Evolutionary conservation across 441 rosid genomes (phyloP).

Genomic region (Omphalea diandra): DNA sequence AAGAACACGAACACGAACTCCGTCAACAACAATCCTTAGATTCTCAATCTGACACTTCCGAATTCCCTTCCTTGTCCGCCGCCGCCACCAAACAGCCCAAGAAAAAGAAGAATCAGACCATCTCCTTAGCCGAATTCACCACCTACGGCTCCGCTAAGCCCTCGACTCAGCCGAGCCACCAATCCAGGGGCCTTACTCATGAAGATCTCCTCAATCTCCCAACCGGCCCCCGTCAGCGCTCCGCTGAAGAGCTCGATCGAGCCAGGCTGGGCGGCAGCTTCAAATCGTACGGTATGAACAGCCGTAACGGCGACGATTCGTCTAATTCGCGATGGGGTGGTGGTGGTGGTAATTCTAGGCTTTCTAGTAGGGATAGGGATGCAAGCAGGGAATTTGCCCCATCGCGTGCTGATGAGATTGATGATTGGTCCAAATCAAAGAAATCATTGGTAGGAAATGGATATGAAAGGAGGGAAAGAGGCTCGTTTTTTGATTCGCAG

Average conservation of each 20-base stretch:
- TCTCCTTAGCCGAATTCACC: constrained; percentile 60
- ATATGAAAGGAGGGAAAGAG: constrained; percentile 44
- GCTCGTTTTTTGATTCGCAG: constrained; percentile 61
- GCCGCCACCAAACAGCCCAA: constrained; percentile 55
- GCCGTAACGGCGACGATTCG: constrained; percentile 52
- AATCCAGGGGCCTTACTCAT: constrained; percentile 41
- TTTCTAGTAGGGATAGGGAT: constrained; percentile 49
- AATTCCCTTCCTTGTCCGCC: constrained; percentile 66
- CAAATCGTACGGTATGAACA: constrained; percentile 46
- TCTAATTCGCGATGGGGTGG: constrained; percentile 54
- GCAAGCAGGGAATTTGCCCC: constrained; percentile 41
- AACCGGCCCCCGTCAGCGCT: constrained; percentile 78
- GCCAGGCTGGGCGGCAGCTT: constrained; percentile 75
- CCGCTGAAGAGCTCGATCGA: constrained; percentile 81
- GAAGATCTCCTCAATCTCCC: constrained; percentile 66
- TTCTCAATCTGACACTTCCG: constrained; percentile 25
- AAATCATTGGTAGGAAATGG: constrained; percentile 42
- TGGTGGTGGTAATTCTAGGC: constrained; percentile 47
- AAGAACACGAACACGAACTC: constrained; percentile 76
- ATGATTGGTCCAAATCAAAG: constrained; percentile 76
- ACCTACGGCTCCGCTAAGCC: constrained; percentile 28
- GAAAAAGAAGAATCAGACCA: constrained; percentile 68
- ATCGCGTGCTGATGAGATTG: constrained; percentile 87
- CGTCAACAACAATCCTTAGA: constrained; percentile 32
- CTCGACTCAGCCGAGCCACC: constrained; percentile 25